Conservation (phyloP, 192 early-diverging fungal genomes). For the Phlyctochytrium arcticum region DNA sequence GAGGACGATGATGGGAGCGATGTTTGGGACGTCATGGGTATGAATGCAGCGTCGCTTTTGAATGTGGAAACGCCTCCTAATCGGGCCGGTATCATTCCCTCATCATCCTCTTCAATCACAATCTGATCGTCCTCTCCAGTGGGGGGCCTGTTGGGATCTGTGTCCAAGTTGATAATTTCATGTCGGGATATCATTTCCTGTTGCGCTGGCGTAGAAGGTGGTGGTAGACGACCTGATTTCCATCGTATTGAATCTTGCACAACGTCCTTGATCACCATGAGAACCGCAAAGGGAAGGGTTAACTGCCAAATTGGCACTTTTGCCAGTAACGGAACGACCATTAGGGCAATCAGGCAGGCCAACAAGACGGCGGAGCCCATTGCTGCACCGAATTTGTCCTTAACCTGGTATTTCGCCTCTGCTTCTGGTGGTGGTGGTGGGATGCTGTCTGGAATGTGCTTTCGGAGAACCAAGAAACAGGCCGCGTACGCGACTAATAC, state of each 20-base stretch:
- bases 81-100: no score
- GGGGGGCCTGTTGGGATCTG: neutral
- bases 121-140: neutral
- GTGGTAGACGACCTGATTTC: no score
- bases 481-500: slow-evolving; percentile 50
- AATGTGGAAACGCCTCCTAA: neutral
- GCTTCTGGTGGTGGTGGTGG: slow-evolving; percentile 4
- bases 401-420: slow-evolving; percentile 39
- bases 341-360: slow-evolving; percentile 58
- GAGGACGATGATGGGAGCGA: neutral
- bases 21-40: neutral
- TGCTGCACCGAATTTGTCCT: slow-evolving; percentile 56
- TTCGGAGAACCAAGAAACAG: slow-evolving; percentile 48
- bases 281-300: slow-evolving; percentile 70
- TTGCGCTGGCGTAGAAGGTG: neutral
- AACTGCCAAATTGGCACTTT: slow-evolving; percentile 72
- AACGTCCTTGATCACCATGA: slow-evolving; percentile 58
- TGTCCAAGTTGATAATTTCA: neutral
- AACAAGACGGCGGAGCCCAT: slow-evolving; percentile 59
- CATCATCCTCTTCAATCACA: no score
- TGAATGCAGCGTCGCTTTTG: neutral
- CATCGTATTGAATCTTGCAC: slow-evolving; percentile 41
- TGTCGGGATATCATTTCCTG: no score
- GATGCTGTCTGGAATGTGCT: slow-evolving; percentile 7
- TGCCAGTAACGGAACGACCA: slow-evolving; percentile 59